phyloP scores from a whole-genome alignment of 1,139 yeast genomes.

The Trichomonascaceae sp. region DNA sequence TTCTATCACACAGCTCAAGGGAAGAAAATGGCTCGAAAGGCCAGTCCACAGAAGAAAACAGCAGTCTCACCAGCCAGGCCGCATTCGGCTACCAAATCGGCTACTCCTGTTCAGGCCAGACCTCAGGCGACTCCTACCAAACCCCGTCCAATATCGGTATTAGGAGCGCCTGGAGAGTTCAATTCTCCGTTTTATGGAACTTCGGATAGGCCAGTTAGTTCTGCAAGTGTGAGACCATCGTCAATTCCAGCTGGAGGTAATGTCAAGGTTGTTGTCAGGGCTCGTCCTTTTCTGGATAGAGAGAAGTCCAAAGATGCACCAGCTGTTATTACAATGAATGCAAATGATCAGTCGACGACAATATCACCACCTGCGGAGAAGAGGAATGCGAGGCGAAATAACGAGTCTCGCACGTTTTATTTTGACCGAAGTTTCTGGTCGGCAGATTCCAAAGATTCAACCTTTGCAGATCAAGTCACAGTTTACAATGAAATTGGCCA shows the following conservation, averaged over 20 bases:
- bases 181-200: neutral
- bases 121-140: neutral
- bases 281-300: constrained; percentile 33
- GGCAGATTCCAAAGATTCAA: constrained; percentile 32
- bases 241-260: constrained; percentile 22
- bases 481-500: constrained; percentile 53
- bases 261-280: constrained; percentile 36
- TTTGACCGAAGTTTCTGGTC: constrained; percentile 64
- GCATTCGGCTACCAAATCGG: neutral
- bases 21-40: neutral
- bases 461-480: constrained; percentile 43
- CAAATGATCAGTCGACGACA: constrained; percentile 21
- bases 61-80: neutral
- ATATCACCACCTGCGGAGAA: constrained; percentile 16
- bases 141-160: constrained; percentile 5
- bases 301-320: constrained; percentile 22
- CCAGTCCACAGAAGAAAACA: neutral
- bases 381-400: constrained; percentile 16
- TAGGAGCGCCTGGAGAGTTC: constrained; percentile 6
- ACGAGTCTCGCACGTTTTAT: constrained; percentile 35
- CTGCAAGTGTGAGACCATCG: neutral
- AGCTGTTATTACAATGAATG: constrained; percentile 26
- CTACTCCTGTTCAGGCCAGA: constrained; percentile 1
- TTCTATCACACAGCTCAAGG: neutral
- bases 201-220: neutral